Conservation (phyloP, 2,329 filamentous ascomycete genomes). For the Fusarium algeriense region DNA sequence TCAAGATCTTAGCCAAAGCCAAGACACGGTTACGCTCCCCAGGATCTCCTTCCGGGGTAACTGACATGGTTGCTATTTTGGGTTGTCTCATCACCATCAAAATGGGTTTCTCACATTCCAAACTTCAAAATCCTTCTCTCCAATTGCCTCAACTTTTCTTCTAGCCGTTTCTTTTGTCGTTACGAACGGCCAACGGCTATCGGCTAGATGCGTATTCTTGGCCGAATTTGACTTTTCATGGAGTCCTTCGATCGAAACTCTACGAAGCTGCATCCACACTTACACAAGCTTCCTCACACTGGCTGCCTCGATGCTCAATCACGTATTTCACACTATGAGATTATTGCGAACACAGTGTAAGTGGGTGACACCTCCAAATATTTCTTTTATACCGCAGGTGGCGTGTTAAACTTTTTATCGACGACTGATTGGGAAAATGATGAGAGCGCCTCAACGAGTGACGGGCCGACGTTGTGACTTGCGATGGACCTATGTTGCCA, state of each 20-base stretch:
- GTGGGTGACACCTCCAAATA: background rate
- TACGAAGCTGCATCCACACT: conserved; percentile 1
- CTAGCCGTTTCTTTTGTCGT: background rate
- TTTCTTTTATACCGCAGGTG: conserved; percentile 19
- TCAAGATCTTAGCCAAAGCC: conserved; percentile 11
- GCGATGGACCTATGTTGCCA: conserved; percentile 21
- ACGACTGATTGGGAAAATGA: conserved; percentile 7
- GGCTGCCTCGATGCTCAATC: conserved; percentile 4
- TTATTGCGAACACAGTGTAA: conserved; percentile 2
- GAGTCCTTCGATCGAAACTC: conserved; percentile 19
- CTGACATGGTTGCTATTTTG: conserved; percentile 32
- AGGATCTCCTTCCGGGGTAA: conserved; percentile 16
- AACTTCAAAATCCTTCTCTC: background rate
- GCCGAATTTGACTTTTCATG: conserved; percentile 31
- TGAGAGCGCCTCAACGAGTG: conserved; percentile 6
- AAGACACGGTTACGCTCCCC: conserved; percentile 17
- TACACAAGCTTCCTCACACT: conserved; percentile 21
- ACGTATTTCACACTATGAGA: background rate
- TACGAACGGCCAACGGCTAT: conserved; percentile 18
- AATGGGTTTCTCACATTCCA: conserved; percentile 12
- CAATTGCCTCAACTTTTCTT: background rate
- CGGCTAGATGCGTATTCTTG: conserved; percentile 17
- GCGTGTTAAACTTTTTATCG: conserved; percentile 26
- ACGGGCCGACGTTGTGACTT: conserved; percentile 20
- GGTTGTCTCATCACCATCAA: conserved; percentile 14